Evolutionary conservation across 768 basidiomycete genomes (phyloP), one percentile per base, ranked within the genome.

Genomic region (Pleurotus salmoneostramineus): DNA sequence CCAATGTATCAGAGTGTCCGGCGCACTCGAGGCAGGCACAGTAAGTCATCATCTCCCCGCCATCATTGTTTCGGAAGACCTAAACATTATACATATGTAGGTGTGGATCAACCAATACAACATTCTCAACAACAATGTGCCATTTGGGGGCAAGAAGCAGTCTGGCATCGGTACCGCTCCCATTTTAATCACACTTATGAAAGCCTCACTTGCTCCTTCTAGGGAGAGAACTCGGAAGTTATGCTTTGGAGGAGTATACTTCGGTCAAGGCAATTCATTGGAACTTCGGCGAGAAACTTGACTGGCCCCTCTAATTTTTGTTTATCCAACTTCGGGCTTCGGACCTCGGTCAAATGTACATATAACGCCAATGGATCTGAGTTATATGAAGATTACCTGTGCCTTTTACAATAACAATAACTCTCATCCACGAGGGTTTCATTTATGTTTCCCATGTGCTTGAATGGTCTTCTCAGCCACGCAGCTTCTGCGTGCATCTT

Each of bases 101-200:
- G 88, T 93, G 43, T 97, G 95, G 94, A 82, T 95, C 59, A 98
- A 98, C 71, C 88, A 93, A 66, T 95, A 94, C 73, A 90, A 88
- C 66, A 43, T 89, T 10, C 70, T 96, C 57, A 82, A 83, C 72
- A 92, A 91, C 69, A 93, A 95, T 59, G 88, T 94, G 46, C 96
- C 96, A 1, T 98, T 98, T 66, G 95, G 96, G 37, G 96, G 95
- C 21, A 96, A 91, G 77, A 96, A 95, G 73, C 89, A 92, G 69
- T 91, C 89, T 44, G 94, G 94, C 54, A 86, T 91, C 65, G 88
- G 91, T 89, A 63, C 58, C 81, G 56, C 47, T 57, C 34, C 31
- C 58, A 56, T 27, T 55, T 43, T 58, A 32, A 6, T 57, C 33
- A 37, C 51, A 17, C 36, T 34, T 32, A 42, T 10, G 45, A 27